Percentiles rank a stretch among this genome's conserved stretches.
Evolutionary conservation across 176 grass and related monocot genomes (phyloP).

Genomic region (Carex pumila): DNA sequence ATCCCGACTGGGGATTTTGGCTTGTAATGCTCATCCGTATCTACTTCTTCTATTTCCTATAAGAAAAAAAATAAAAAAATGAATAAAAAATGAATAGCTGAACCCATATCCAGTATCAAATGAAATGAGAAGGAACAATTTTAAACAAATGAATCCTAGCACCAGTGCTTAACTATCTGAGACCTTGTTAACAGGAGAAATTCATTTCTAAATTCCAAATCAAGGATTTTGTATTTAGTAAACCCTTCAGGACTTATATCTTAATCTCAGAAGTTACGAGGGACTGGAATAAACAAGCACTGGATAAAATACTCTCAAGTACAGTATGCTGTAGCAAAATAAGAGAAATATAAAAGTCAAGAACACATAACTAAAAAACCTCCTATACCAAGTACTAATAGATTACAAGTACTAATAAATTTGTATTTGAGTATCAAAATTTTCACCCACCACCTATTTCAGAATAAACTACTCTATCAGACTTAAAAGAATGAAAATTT

Average conservation of each 20-base stretch:
- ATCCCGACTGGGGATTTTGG: constrained; percentile 76
- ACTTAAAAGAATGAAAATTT: background rate
- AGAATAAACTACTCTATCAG: background rate
- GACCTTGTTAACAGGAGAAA: background rate
- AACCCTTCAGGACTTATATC: background rate
- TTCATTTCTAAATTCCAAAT: background rate
- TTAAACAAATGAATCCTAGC: background rate
- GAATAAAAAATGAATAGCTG: background rate
- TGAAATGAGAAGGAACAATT: background rate
- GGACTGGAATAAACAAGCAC: background rate
- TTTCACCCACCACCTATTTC: background rate
- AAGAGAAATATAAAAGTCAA: background rate
- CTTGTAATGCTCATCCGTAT: constrained; percentile 87
- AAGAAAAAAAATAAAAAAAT: constrained; percentile 1
- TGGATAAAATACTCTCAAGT: background rate
- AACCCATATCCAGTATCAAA: background rate
- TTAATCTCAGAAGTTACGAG: background rate
- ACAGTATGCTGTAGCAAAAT: background rate
- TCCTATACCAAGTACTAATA: background rate
- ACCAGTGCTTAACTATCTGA: background rate
- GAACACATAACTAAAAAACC: background rate
- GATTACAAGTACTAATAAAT: background rate
- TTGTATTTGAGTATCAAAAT: background rate
- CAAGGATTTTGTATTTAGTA: background rate
- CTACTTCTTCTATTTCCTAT: constrained; percentile 93